A percentile compares a stretch with the other conserved stretches of the same genome.
These are phyloP conservation scores for Arabidopsis suecica DNA, from an alignment of 345 rosid genomes.

Conservation along the genomic window DNA sequence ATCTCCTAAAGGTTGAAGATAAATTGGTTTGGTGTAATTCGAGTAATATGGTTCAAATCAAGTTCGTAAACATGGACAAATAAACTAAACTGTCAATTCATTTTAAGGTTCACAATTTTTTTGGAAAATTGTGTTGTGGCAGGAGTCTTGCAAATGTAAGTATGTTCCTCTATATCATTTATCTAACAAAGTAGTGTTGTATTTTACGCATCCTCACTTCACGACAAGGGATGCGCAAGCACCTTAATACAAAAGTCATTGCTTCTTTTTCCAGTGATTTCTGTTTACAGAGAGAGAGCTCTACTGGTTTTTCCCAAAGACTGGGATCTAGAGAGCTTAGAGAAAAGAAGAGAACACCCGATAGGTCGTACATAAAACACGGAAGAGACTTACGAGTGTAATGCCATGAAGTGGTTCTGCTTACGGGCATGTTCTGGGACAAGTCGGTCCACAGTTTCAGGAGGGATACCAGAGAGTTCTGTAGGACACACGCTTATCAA, in stretches of 20 bases:
- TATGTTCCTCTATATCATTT: slow-evolving; percentile 6
- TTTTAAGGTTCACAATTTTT: neutral
- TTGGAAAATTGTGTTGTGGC: neutral
- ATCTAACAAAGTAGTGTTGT: slow-evolving; percentile 2
- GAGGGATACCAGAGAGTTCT: slow-evolving; percentile 75
- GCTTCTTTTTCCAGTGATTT: neutral
- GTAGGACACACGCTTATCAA: slow-evolving; percentile 14
- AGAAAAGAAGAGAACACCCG: slow-evolving; percentile 1
- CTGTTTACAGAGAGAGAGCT: slow-evolving; percentile 18
- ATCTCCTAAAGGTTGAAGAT: neutral
- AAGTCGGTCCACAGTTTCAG: slow-evolving; percentile 64
- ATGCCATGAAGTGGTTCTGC: slow-evolving; percentile 89
- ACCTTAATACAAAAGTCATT: slow-evolving; percentile 9
- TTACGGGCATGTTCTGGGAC: slow-evolving; percentile 84
- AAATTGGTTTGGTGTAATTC: too few species aligned
- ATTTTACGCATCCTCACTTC: slow-evolving; percentile 1
- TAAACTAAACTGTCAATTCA: too few species aligned
- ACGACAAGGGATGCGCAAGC: neutral
- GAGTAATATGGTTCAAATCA: neutral
- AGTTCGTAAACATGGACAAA: neutral
- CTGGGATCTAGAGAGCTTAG: slow-evolving; percentile 18
- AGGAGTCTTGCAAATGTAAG: neutral
- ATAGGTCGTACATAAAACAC: neutral
- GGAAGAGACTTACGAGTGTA: slow-evolving; percentile 52
- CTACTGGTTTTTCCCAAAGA: slow-evolving; percentile 3